phyloP scores from a whole-genome alignment of 2,329 filamentous ascomycete species.

The Penicillium sp. region DNA sequence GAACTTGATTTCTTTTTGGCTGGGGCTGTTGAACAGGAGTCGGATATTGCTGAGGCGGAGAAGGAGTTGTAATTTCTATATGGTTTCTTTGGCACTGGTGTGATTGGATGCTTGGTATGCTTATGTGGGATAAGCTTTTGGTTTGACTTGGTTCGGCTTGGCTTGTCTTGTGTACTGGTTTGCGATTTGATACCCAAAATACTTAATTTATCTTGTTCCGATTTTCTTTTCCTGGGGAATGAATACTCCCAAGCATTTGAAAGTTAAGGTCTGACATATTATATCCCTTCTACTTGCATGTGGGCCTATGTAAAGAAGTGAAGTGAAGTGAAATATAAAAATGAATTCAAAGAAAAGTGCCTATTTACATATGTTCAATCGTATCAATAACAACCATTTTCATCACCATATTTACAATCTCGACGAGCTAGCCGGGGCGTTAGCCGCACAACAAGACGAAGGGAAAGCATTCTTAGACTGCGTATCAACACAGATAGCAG shows the following conservation, averaged over 20 bases:
- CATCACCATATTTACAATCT: conserved; percentile 17
- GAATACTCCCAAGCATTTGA: neutral
- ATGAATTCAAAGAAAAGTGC: neutral
- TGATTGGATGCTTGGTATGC: neutral
- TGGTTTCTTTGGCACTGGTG: too few species aligned
- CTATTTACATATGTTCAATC: conserved; percentile 14
- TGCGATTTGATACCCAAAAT: neutral
- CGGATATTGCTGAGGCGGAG: neutral
- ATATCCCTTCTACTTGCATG: too few species aligned
- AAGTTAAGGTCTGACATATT: too few species aligned
- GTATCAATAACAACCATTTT: conserved; percentile 7
- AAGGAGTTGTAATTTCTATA: neutral
- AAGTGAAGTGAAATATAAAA: neutral
- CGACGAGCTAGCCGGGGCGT: conserved; percentile 16
- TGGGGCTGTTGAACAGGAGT: conserved; percentile 25
- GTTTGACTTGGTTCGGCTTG: neutral
- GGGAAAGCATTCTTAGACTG: conserved; percentile 29
- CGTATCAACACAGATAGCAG: conserved; percentile 30
- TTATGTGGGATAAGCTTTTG: neutral
- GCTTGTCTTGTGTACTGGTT: neutral
- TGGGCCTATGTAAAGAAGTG: too few species aligned
- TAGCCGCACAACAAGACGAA: conserved; percentile 21
- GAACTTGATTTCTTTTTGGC: conserved; percentile 77
- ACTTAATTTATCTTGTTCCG: neutral
- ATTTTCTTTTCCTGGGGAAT: neutral